Evolutionary conservation across 148 eudicot species (phyloP), one percentile per base, ranked within the genome.

Genomic region (Limonium bicolor): DNA sequence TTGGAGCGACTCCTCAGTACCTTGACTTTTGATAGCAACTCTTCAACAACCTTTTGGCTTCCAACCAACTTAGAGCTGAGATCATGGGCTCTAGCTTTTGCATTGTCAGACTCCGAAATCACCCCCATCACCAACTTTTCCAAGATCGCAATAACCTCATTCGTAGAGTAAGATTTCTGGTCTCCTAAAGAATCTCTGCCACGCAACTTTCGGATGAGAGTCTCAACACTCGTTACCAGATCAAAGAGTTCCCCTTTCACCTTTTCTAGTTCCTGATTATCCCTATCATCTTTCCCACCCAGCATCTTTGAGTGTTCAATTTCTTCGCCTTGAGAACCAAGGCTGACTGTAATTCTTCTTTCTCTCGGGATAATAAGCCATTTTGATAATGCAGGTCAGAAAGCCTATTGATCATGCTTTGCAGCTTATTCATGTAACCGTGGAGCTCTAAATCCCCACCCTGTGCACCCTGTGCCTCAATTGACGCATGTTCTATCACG

Each of bases 41-140:
- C 82, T 62, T 81, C 80, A 34, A 70, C 69, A 50, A 40, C 58
- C 70, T 72, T 82, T 55, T 84, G 85, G 49, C 74, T 80, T 61
- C 61, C 87, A 26, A 59, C 66, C 51, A 90, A 69, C 69, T 79
- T 66, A 11, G 64, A 41, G 28, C 56, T 59, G 22, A 87, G 90
- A 56, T 78, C 94, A 36, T 70, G 76, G 57, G 56, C 68, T 73
- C 64, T 72, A 40, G 67, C 63, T 63, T 77, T 84, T 53, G 86
- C 68, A 53, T 56, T 72, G 59, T 77, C 82, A 22, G 71, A 68
- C 45, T 90, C 97, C 55, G 29, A 20, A 34, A 74, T 51, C 36
- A 47, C 27, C 20, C 62, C 72, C 61, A 40, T 51, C 56, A 84
- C 73, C 56, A 74, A 74, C 59, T 71, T 84, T 34, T 90, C 97